These are phyloP conservation scores for Kluyveromyces marxianus DNA, from an alignment of 1,139 yeast species.

Conservation along the genomic window DNA sequence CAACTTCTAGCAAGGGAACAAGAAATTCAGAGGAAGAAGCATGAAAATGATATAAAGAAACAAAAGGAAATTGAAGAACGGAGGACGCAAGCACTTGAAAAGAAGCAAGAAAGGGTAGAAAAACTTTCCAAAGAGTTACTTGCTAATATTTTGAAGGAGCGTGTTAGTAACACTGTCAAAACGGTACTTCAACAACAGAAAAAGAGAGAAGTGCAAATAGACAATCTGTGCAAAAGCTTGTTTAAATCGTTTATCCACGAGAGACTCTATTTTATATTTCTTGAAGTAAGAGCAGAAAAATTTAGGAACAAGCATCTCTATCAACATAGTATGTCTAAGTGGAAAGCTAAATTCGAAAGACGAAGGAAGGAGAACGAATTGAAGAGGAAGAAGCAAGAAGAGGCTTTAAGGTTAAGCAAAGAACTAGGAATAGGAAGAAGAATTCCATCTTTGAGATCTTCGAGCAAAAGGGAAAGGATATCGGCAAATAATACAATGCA, in stretches of 20 bases:
- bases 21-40: not conserved
- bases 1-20: not conserved
- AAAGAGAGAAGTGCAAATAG: constrained; percentile 31
- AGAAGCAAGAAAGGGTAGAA: not conserved
- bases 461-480: not conserved
- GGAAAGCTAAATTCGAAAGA: constrained; percentile 27
- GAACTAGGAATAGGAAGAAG: constrained; percentile 28
- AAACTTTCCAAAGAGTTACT: not conserved
- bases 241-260: constrained; percentile 57
- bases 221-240: constrained; percentile 40
- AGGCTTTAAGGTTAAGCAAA: constrained; percentile 33
- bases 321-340: constrained; percentile 23
- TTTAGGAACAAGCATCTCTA: constrained; percentile 29
- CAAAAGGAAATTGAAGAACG: not conserved
- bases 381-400: constrained; percentile 38
- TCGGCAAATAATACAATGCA: not conserved
- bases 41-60: not conserved
- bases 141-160: not conserved
- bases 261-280: constrained; percentile 36
- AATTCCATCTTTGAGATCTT: not conserved
- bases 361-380: constrained; percentile 32
- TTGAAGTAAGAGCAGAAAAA: constrained; percentile 39
- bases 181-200: not conserved
- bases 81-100: not conserved
- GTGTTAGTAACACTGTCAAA: not conserved